These are phyloP conservation scores for Candida khao-thaluensis DNA, from an alignment of 805 yeast genomes.

Conservation along the genomic window DNA sequence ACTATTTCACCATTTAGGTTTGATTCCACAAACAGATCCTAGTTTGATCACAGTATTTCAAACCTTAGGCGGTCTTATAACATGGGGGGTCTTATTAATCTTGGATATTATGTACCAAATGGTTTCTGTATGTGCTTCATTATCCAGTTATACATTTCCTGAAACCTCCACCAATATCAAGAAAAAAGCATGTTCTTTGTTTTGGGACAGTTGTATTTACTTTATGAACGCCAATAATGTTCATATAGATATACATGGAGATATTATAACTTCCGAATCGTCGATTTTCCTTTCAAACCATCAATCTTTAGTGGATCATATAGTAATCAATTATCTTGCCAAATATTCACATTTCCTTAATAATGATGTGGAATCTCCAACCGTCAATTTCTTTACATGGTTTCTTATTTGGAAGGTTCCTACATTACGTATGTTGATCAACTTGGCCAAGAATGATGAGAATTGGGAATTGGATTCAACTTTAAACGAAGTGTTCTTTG, in stretches of 20 bases:
- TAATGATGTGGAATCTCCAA: conserved; percentile 28
- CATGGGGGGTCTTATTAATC: conserved; percentile 18
- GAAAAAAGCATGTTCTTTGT: conserved; percentile 18
- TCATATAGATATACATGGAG: conserved; percentile 43
- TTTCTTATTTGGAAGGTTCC: conserved; percentile 64
- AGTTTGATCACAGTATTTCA: conserved; percentile 7
- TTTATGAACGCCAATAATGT: conserved; percentile 36
- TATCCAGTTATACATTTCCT: conserved; percentile 17
- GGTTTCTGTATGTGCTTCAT: conserved; percentile 17
- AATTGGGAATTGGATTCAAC: conserved; percentile 58
- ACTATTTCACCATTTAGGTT: conserved; percentile 32
- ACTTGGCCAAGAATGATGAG: conserved; percentile 60
- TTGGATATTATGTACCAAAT: conserved; percentile 21
- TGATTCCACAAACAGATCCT: conserved; percentile 19
- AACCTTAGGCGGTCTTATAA: conserved; percentile 19
- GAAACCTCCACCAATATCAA: conserved; percentile 21
- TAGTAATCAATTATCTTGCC: conserved; percentile 48
- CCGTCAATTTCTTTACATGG: conserved; percentile 70
- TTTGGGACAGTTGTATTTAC: conserved; percentile 32
- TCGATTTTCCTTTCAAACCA: conserved; percentile 58
- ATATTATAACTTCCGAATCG: conserved; percentile 32
- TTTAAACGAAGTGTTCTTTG: conserved; percentile 35
- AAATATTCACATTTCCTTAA: conserved; percentile 21
- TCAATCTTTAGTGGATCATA: conserved; percentile 63
- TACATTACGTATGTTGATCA: conserved; percentile 43